Percentiles rank a stretch among this genome's conserved stretches.
These are phyloP conservation scores for Bromus sterilis DNA, from an alignment of 176 grass and related monocot genomes.

Conservation along the genomic window DNA sequence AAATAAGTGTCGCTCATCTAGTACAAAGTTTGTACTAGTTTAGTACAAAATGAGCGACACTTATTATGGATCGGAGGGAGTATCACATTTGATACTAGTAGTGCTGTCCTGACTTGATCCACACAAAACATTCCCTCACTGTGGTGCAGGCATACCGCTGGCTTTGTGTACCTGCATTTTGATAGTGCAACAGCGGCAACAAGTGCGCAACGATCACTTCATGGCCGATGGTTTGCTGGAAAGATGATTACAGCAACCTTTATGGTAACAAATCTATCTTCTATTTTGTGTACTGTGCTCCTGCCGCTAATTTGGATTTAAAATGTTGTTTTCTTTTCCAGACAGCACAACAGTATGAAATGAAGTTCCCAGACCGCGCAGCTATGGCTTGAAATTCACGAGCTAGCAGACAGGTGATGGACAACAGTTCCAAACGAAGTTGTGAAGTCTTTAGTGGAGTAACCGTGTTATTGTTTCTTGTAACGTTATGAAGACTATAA, in stretches of 20 bases:
- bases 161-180: slow-evolving; percentile 81
- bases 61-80: too few species aligned
- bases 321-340: slow-evolving; percentile 10
- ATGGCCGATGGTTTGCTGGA: slow-evolving; percentile 60
- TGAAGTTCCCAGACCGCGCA: slow-evolving; percentile 62
- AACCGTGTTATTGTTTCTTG: background rate
- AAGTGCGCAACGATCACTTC: slow-evolving; percentile 69
- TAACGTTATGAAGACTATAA: background rate
- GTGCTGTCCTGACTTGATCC: background rate
- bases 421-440: background rate
- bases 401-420: slow-evolving; percentile 10
- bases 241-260: slow-evolving; percentile 96
- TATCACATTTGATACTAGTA: background rate
- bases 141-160: slow-evolving; percentile 65
- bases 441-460: slow-evolving; percentile 4
- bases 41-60: too few species aligned
- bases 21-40: too few species aligned
- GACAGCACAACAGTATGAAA: slow-evolving; percentile 60
- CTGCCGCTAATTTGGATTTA: background rate
- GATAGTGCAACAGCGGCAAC: slow-evolving; percentile 48
- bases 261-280: slow-evolving; percentile 44
- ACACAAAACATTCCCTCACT: slow-evolving; percentile 1
- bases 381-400: slow-evolving; percentile 60
- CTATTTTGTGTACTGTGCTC: background rate
- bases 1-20: too few species aligned